phyloP scores from a whole-genome alignment of 2,329 filamentous ascomycete species.

The Diplocarpon mali region DNA sequence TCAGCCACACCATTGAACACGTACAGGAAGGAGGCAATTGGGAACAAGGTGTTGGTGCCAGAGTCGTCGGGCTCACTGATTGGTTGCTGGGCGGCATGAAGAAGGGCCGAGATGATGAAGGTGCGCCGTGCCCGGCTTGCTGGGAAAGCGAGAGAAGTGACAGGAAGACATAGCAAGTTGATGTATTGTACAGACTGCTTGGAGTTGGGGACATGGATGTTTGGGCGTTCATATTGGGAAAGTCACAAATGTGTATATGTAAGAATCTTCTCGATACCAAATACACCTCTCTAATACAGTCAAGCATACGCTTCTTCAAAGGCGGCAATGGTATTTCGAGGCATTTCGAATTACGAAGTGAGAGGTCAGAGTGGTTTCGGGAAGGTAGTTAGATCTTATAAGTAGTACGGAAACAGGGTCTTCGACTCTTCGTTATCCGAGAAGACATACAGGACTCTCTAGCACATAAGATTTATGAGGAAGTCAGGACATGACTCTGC shows the following conservation, averaged over 20 bases:
- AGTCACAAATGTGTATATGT: neutral
- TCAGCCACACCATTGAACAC: constrained; percentile 89
- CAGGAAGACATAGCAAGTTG: neutral
- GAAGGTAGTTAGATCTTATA: no score
- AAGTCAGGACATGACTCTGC: no score
- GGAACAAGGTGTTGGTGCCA: constrained; percentile 69
- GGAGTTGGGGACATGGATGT: neutral
- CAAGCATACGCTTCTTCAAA: neutral
- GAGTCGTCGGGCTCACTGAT: constrained; percentile 84
- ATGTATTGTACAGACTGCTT: neutral
- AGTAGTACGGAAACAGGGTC: no score
- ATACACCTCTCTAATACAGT: neutral
- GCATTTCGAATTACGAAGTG: no score
- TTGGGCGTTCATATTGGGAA: neutral
- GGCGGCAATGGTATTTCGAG: neutral
- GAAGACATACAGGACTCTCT: no score
- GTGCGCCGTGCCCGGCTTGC: constrained; percentile 25
- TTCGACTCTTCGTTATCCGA: no score
- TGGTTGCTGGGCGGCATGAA: constrained; percentile 80
- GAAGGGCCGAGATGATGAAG: constrained; percentile 28
- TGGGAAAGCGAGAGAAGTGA: constrained; percentile 7
- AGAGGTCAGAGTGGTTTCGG: no score
- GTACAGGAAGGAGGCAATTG: constrained; percentile 73
- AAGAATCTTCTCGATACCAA: neutral
- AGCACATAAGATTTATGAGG: no score